phyloP scores from a whole-genome alignment of 306 rosid genomes.

The Quercus gilva region DNA sequence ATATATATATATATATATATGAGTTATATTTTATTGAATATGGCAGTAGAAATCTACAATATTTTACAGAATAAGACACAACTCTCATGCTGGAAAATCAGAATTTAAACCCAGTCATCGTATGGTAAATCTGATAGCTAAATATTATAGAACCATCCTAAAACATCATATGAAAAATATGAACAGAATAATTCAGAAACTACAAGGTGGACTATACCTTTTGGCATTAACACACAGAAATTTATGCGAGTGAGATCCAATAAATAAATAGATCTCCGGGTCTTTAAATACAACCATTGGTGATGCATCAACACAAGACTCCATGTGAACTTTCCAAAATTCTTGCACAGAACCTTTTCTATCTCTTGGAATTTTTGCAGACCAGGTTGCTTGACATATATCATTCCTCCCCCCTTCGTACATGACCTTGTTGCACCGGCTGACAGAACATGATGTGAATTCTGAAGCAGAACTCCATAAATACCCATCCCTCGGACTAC shows the following conservation, averaged over 20 bases:
- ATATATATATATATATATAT: not conserved
- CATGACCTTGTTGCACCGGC: conserved; percentile 75
- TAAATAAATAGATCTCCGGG: conserved; percentile 55
- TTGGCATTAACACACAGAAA: conserved; percentile 74
- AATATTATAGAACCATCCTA: not conserved
- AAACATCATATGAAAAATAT: not conserved
- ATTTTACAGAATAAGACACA: not conserved
- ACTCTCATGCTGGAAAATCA: not conserved
- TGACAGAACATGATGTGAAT: conserved; percentile 54
- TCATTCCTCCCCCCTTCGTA: conserved; percentile 32
- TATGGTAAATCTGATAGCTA: not conserved
- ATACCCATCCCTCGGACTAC: conserved; percentile 14
- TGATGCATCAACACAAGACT: conserved; percentile 95
- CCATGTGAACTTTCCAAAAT: conserved; percentile 75
- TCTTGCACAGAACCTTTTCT: conserved; percentile 44
- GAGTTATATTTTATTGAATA: not conserved
- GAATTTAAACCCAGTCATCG: not conserved
- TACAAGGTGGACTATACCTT: conserved; percentile 49
- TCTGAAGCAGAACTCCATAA: conserved; percentile 46
- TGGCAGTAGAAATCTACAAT: not conserved
- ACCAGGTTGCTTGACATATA: conserved; percentile 33
- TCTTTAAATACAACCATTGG: conserved; percentile 66
- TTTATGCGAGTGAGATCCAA: conserved; percentile 88
- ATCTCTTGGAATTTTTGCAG: conserved; percentile 38
- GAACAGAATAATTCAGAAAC: conserved; percentile 1